phyloP scores from a whole-genome alignment of 148 eudicot species.

The Spergularia marina region DNA sequence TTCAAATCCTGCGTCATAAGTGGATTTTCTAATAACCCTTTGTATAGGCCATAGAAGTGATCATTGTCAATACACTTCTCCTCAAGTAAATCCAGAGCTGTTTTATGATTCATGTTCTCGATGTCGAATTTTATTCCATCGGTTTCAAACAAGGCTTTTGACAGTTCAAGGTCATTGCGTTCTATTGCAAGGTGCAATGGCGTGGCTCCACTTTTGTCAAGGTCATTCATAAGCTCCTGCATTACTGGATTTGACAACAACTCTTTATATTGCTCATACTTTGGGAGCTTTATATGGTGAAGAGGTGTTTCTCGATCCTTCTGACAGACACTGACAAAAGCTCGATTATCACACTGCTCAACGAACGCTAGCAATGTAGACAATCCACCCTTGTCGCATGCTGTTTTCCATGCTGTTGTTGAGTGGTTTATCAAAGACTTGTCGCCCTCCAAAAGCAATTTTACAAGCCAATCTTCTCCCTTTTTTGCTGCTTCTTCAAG shows the following conservation, averaged over 20 bases:
- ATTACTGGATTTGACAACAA: not conserved
- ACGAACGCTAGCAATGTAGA: conserved; percentile 11
- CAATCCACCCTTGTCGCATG: conserved; percentile 10
- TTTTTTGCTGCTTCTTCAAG: conserved; percentile 11
- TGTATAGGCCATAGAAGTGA: conserved; percentile 8
- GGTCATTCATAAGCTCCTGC: conserved; percentile 7
- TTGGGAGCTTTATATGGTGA: not conserved
- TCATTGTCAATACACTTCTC: not conserved
- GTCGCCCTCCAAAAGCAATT: conserved; percentile 8
- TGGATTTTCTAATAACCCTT: conserved; percentile 1
- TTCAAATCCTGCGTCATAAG: conserved; percentile 8
- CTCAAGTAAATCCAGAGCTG: conserved; percentile 5
- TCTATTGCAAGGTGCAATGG: conserved; percentile 11
- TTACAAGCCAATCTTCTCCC: conserved; percentile 14
- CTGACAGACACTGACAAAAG: conserved; percentile 1
- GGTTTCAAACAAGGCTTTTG: conserved; percentile 10
- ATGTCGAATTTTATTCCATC: conserved; percentile 11
- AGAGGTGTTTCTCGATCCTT: conserved; percentile 6
- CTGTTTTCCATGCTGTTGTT: conserved; percentile 12
- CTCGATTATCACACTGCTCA: not conserved
- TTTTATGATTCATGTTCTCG: conserved; percentile 1
- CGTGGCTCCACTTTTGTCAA: conserved; percentile 3
- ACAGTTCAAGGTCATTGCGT: not conserved
- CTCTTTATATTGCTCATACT: not conserved
- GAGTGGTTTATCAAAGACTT: not conserved